Percentiles rank a stretch among this genome's conserved stretches.
Conservation (phyloP, 345 rosid species). For the Dipteronia dyeriana region DNA sequence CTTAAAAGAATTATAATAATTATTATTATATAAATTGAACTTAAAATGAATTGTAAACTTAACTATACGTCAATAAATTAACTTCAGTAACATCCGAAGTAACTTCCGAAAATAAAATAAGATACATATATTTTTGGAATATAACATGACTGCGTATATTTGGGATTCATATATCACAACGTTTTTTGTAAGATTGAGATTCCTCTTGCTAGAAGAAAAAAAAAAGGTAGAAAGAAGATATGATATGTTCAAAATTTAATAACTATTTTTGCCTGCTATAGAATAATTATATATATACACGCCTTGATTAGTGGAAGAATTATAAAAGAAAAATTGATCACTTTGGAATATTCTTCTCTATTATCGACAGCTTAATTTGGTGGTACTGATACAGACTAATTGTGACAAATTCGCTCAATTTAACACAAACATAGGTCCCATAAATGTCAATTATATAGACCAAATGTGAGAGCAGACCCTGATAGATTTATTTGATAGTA, state of each 20-base stretch:
- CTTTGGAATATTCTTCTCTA: conserved; percentile 8
- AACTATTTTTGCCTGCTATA: not conserved
- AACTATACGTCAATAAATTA: too few relatives aligned
- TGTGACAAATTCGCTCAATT: conserved; percentile 2
- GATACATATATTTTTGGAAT: too few relatives aligned
- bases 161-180: too few relatives aligned
- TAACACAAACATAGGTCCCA: not conserved
- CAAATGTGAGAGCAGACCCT: not conserved
- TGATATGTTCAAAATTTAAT: not conserved
- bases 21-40: too few relatives aligned
- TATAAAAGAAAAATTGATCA: not conserved
- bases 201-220: not conserved
- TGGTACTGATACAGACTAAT: not conserved
- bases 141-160: too few relatives aligned
- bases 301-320: conserved; percentile 19
- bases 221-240: not conserved
- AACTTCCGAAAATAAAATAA: too few relatives aligned
- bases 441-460: not conserved
- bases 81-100: too few relatives aligned
- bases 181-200: not conserved
- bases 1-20: too few relatives aligned
- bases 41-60: too few relatives aligned
- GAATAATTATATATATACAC: not conserved
- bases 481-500: not conserved
- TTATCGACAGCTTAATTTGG: not conserved